Conservation (phyloP, 1,139 yeast species). For the Hemisphaericaspora xylanilytica region DNA sequence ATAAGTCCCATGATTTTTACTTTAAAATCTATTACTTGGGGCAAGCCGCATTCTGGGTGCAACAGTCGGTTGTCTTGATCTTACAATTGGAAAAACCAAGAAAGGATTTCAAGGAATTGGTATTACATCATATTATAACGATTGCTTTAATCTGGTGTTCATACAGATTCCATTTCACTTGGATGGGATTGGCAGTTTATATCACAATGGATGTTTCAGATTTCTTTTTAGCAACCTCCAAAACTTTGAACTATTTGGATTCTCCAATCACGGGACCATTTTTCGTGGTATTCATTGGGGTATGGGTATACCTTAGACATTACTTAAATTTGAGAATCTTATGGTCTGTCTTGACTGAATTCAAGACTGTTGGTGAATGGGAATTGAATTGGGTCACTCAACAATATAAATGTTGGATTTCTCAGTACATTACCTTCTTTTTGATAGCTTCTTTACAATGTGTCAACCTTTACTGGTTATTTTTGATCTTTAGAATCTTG, state of each 20-base stretch:
- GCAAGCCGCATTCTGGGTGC: slow-evolving; percentile 98
- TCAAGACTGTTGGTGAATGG: slow-evolving; percentile 78
- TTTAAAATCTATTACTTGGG: slow-evolving; percentile 83
- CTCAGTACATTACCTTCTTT: slow-evolving; percentile 82
- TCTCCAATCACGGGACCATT: slow-evolving; percentile 62
- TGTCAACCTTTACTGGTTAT: slow-evolving; percentile 86
- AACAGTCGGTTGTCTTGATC: slow-evolving; percentile 79
- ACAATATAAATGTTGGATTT: slow-evolving; percentile 94
- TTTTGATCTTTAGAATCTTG: slow-evolving; percentile 73
- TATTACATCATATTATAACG: slow-evolving; percentile 90
- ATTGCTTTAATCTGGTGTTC: slow-evolving; percentile 83
- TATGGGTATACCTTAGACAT: slow-evolving; percentile 90
- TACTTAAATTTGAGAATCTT: slow-evolving; percentile 75
- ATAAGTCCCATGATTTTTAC: slow-evolving; percentile 63
- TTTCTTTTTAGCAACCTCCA: slow-evolving; percentile 79
- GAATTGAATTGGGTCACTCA: slow-evolving; percentile 84
- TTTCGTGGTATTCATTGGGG: slow-evolving; percentile 61
- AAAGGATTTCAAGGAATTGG: slow-evolving; percentile 86
- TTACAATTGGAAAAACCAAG: slow-evolving; percentile 92
- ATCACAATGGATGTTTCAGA: slow-evolving; percentile 96
- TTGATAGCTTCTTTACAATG: slow-evolving; percentile 78
- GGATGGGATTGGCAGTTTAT: slow-evolving; percentile 90
- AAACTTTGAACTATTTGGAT: slow-evolving; percentile 79
- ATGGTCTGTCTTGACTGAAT: slow-evolving; percentile 88
- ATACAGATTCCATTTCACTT: slow-evolving; percentile 93